These are phyloP conservation scores for Clitoria ternatea DNA, from an alignment of 306 rosid species.

Conservation along the genomic window DNA sequence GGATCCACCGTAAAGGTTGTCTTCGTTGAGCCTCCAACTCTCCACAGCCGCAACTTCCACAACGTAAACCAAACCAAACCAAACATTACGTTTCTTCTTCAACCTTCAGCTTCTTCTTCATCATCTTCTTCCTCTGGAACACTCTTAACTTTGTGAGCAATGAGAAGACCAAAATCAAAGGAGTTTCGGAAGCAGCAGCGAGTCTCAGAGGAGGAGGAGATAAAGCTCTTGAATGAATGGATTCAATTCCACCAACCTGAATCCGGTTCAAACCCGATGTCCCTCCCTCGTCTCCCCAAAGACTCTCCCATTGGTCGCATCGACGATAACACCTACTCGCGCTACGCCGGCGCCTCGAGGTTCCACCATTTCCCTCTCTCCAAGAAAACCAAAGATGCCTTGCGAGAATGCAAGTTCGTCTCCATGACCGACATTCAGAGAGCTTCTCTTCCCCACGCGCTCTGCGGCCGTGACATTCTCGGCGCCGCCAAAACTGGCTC, in stretches of 20 bases:
- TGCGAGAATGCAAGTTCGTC: conserved; percentile 36
- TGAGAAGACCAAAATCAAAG: conserved; percentile 58
- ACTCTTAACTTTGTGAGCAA: neutral
- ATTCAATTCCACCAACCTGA: conserved; percentile 50
- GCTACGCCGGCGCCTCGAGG: conserved; percentile 55
- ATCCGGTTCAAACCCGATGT: conserved; percentile 59
- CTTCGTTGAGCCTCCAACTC: too few species aligned
- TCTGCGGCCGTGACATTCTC: conserved; percentile 74
- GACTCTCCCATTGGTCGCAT: conserved; percentile 41
- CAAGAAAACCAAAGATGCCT: conserved; percentile 51
- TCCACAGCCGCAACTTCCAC: neutral
- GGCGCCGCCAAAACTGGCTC: conserved; percentile 97
- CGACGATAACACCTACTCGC: conserved; percentile 38
- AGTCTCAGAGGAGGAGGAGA: conserved; percentile 43
- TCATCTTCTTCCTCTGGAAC: neutral
- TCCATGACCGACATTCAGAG: conserved; percentile 86
- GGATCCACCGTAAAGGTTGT: too few species aligned
- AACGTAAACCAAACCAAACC: neutral
- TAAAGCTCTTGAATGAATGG: conserved; percentile 50
- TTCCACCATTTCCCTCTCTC: conserved; percentile 72
- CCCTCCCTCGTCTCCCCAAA: conserved; percentile 44
- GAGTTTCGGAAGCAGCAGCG: conserved; percentile 42
- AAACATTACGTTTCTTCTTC: neutral
- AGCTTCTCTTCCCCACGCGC: conserved; percentile 83
- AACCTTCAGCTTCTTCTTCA: neutral